A percentile compares a stretch with the other conserved stretches of the same genome.
These are phyloP conservation scores for Penicillium sp. DNA, from an alignment of 2,329 filamentous ascomycete species.

Conservation along the genomic window DNA sequence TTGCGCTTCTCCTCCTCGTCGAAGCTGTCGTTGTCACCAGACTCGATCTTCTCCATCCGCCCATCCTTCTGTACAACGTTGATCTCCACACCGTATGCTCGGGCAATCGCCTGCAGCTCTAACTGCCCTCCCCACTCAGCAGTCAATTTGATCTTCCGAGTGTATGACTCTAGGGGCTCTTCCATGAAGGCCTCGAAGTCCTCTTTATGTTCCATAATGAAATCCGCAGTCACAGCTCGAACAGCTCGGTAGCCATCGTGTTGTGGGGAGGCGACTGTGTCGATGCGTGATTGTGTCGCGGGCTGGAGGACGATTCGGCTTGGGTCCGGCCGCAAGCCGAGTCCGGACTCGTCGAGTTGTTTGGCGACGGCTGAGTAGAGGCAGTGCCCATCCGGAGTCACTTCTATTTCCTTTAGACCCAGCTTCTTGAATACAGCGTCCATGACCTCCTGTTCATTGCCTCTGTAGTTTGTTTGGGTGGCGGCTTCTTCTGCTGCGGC, in stretches of 20 bases:
- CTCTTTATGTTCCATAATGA: conserved; percentile 69
- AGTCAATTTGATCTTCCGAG: conserved; percentile 74
- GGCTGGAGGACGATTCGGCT: conserved; percentile 33
- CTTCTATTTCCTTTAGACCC: conserved; percentile 70
- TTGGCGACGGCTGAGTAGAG: conserved; percentile 89
- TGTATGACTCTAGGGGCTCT: conserved; percentile 71
- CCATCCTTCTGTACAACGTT: conserved; percentile 81
- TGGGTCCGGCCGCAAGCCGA: conserved; percentile 40
- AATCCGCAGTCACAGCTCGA: conserved; percentile 69
- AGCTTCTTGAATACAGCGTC: conserved; percentile 61
- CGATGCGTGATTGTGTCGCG: conserved; percentile 30
- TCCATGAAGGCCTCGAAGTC: conserved; percentile 88
- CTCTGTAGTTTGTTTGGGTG: conserved; percentile 69
- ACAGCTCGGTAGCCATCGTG: conserved; percentile 63
- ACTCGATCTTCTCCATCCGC: conserved; percentile 70
- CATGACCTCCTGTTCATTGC: conserved; percentile 69
- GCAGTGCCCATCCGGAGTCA: conserved; percentile 90
- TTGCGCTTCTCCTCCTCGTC: conserved; percentile 46
- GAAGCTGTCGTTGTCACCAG: conserved; percentile 42
- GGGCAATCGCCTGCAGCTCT: conserved; percentile 81
- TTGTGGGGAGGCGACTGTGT: conserved; percentile 38
- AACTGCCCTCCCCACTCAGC: conserved; percentile 96
- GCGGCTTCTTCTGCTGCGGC: conserved; percentile 74
- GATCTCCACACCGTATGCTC: conserved; percentile 75
- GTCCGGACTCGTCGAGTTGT: conserved; percentile 60